Evolutionary conservation across 495 filamentous ascomycete genomes (phyloP).

Genomic region (Delitschia confertaspora): DNA sequence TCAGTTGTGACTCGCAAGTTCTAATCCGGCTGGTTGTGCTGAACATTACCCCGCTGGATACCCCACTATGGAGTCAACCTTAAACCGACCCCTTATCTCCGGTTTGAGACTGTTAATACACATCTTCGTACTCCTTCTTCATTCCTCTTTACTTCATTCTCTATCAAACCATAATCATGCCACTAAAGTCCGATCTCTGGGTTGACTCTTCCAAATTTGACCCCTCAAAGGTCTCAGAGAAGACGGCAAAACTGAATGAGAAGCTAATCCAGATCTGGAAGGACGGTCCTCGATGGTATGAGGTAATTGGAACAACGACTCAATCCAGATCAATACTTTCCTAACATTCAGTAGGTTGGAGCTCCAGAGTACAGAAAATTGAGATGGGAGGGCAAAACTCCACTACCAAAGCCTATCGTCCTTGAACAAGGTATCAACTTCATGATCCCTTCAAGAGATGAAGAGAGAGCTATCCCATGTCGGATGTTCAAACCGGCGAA

Average conservation of each 20-base stretch:
- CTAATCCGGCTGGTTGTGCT: not conserved
- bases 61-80: constrained; percentile 12
- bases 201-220: constrained; percentile 30
- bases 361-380: constrained; percentile 41
- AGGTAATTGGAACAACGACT: constrained; percentile 22
- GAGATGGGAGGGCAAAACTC: constrained; percentile 38
- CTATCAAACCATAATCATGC: constrained; percentile 19
- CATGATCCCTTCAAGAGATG: constrained; percentile 44
- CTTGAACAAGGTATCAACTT: constrained; percentile 35
- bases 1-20: too few relatives aligned
- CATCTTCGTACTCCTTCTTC: not conserved
- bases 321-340: not conserved
- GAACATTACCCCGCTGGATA: constrained; percentile 25
- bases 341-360: constrained; percentile 31
- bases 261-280: constrained; percentile 33
- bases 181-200: constrained; percentile 28
- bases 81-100: not conserved
- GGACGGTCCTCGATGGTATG: constrained; percentile 32
- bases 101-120: not conserved
- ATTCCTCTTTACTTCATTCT: not conserved
- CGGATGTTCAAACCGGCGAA: constrained; percentile 41
- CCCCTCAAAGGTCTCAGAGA: constrained; percentile 15
- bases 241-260: constrained; percentile 32
- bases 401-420: constrained; percentile 36
- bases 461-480: constrained; percentile 41